Evolutionary conservation across 768 basidiomycete species (phyloP).

Genomic region (Xanthoconium purpureum): DNA sequence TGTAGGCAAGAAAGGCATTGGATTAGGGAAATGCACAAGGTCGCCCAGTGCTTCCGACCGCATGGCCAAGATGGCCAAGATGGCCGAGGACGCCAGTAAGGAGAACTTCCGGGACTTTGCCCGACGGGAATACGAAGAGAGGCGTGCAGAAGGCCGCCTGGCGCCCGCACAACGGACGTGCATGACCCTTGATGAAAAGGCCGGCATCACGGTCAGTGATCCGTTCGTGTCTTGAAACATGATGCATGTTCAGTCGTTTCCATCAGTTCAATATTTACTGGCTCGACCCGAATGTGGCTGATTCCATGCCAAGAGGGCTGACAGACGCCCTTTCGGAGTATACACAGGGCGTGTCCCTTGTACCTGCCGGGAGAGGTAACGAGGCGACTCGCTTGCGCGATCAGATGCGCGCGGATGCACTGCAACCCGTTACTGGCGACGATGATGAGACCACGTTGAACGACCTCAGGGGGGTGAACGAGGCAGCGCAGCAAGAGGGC

Average conservation of each 20-base stretch:
- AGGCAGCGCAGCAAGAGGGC: slow-evolving; percentile 29
- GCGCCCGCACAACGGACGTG: slow-evolving; percentile 75
- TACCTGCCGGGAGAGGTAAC: slow-evolving; percentile 8
- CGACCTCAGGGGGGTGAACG: slow-evolving; percentile 13
- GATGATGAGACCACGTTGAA: slow-evolving; percentile 36
- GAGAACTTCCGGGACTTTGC: slow-evolving; percentile 68
- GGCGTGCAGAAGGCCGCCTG: slow-evolving; percentile 69
- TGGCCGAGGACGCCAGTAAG: slow-evolving; percentile 50
- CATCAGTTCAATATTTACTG: slow-evolving; percentile 78
- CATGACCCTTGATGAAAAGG: slow-evolving; percentile 67
- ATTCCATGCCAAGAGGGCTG: slow-evolving; percentile 66
- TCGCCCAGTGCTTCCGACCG: slow-evolving; percentile 65
- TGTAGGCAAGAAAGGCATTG: slow-evolving; percentile 77
- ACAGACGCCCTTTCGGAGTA: slow-evolving; percentile 52
- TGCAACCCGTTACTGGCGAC: slow-evolving; percentile 43
- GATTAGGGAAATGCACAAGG: slow-evolving; percentile 60
- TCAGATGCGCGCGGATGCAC: slow-evolving; percentile 74
- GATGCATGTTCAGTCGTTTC: slow-evolving; percentile 7
- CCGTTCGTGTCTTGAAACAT: background rate
- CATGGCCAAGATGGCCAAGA: slow-evolving; percentile 68
- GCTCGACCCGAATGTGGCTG: slow-evolving; percentile 63
- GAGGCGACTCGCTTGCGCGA: slow-evolving; percentile 52
- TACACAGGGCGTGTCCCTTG: slow-evolving; percentile 22
- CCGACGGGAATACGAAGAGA: slow-evolving; percentile 70
- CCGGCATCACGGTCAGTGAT: slow-evolving; percentile 48